Evolutionary conservation across 2,329 filamentous ascomycete genomes (phyloP), one percentile per base, ranked within the genome.

Genomic region (Colletotrichum chlorophyti): DNA sequence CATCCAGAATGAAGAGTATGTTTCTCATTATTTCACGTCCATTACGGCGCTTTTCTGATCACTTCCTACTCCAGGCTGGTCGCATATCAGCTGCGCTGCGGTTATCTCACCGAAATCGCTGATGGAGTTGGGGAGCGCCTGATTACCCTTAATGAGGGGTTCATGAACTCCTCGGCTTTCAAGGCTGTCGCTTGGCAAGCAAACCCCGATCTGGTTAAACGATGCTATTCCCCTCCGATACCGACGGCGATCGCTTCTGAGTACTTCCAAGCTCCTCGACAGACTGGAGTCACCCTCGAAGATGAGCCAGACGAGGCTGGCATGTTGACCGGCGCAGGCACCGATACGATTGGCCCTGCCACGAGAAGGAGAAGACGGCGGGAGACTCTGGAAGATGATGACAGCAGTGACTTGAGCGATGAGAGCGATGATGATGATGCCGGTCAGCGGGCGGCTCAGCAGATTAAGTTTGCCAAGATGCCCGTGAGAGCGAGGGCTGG

Each of bases 381-480:
- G 60, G 89, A 93, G 72, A 88, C 91, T 71, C 84, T 91, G 77
- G 90, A 93, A 65, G 91, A 95, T 67, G 90, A 93, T 57, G 91
- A 94, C 68, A 95, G 91, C 72, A 93, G 90, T 68, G 91, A 94
- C 66, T 76, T 94, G 51, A 93, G 88, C 69, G 91, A 95, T 66
- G 90, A 94, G 65, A 94, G 90, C 66, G 91, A 95, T 47, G 89
- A 91, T 54, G 83, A 87, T 61, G 88, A 91, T 52, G 79, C 82
- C 1, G 84, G 88, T 50, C 79, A 83, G 61, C 74, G 90, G 51
- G 89, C 91, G 40, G 89, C 90, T 3, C 91, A 96, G 70, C 91
- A 96, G 72, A 97, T 98, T 71, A 93, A 94, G 69, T 99, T 99
- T 74, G 87, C 90, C 45, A 98, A 98, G 75, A 94, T 97, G 91